Conservation (phyloP, 2,329 filamentous ascomycete genomes). For the Paecilomyces sp. region DNA sequence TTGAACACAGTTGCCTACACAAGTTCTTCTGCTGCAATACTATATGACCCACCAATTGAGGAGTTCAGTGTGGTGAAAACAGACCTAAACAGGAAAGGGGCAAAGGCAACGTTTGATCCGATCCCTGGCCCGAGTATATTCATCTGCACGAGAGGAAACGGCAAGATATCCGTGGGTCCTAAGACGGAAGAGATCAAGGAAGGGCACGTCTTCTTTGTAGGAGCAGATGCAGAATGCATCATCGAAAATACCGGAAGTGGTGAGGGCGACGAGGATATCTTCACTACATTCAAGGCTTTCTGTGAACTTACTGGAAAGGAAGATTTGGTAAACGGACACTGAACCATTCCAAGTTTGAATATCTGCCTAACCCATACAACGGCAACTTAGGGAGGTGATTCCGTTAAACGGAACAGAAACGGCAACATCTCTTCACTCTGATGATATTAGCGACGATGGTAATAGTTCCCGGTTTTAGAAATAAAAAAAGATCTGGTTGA, state of each 20-base stretch:
- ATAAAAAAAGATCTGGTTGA: background rate
- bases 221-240: constrained; percentile 75
- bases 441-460: background rate
- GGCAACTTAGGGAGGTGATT: background rate
- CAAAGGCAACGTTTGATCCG: constrained; percentile 81
- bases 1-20: constrained; percentile 78
- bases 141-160: constrained; percentile 78
- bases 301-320: constrained; percentile 64
- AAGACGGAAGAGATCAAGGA: constrained; percentile 68
- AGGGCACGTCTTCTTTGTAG: constrained; percentile 76
- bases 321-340: constrained; percentile 27
- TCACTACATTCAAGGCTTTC: constrained; percentile 89
- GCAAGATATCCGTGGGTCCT: constrained; percentile 76
- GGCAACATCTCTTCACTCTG: background rate
- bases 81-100: constrained; percentile 59
- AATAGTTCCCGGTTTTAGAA: background rate
- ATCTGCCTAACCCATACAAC: background rate
- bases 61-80: constrained; percentile 89
- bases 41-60: constrained; percentile 95
- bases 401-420: background rate
- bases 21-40: constrained; percentile 60
- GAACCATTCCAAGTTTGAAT: constrained; percentile 2
- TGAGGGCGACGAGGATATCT: constrained; percentile 55
- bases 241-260: constrained; percentile 58
- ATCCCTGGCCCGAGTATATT: constrained; percentile 86